Evolutionary conservation across 306 rosid genomes (phyloP), one percentile per base, ranked within the genome.

Genomic region (Luffa acutangula): DNA sequence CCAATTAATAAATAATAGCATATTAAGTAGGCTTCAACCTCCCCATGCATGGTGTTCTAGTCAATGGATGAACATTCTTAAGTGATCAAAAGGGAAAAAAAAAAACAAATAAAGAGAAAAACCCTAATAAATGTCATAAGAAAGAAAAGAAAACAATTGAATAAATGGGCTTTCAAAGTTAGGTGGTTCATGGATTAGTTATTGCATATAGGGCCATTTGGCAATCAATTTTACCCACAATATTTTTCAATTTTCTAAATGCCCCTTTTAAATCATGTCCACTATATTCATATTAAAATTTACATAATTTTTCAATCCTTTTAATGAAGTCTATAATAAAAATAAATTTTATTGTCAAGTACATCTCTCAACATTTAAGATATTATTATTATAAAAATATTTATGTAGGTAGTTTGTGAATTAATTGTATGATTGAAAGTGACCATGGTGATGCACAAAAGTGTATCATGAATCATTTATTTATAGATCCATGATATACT

Each of bases 151-250:
- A 42, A 39, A 64, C 10, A 66, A 15, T 67, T 43, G 76, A 70
- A 31, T 70, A 70, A 45, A 71, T 71, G 76, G 57, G 76, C 12
- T 71, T 71, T 67, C 46, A 71, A 71, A 71, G 57, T 45, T 71
- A 21, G 76, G 76, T 45, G n/a, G 56, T 3, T 45, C 76, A 43
- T 45, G 76, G 56, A 45, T 25, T 43, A 45, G 39, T 71, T 20
- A 21, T 71, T 70, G 54, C 76, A 70, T 43, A 70, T 20, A 46
- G 57, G 58, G 41, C 58, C 42, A 21, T 46, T 71, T 71, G 9
- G 20, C 76, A 45, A 71, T 21, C 57, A 21, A 71, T 71, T 67
- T 71, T 25, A 10, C 20, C 12, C 21, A 21, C 57, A 20, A 66
- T 42, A 2, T 71, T 42, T 1, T 71, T 21, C 39, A 70, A 70